Evolutionary conservation across 768 basidiomycete genomes (phyloP).

Genomic region (Hypholoma sublateritium): DNA sequence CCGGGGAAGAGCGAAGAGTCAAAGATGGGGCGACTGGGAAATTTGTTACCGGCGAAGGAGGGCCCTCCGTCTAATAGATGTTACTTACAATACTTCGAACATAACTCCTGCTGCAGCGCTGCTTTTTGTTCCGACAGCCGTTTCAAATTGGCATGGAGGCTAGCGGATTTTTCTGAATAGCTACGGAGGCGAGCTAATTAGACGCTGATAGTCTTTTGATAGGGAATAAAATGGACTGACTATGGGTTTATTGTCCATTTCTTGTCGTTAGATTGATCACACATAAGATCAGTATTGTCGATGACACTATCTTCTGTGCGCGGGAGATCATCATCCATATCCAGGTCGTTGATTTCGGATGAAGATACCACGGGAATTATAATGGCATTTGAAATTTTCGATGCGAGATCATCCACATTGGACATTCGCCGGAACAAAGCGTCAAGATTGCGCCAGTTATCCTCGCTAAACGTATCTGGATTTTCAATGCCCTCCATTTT

Average conservation of each 20-base stretch:
- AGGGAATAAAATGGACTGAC: constrained; percentile 31
- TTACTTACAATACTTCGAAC: constrained; percentile 49
- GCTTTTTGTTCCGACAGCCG: constrained; percentile 45
- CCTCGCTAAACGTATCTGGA: constrained; percentile 18
- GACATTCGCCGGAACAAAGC: constrained; percentile 52
- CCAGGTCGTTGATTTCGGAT: constrained; percentile 8
- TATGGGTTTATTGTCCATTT: constrained; percentile 64
- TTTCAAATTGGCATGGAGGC: constrained; percentile 48
- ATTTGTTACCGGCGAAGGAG: not conserved
- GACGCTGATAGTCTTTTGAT: not conserved
- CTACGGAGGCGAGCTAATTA: constrained; percentile 31
- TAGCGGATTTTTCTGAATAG: constrained; percentile 55
- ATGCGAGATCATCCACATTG: constrained; percentile 50
- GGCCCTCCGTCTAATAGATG: not conserved
- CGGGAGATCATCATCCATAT: constrained; percentile 8
- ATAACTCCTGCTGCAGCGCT: constrained; percentile 54
- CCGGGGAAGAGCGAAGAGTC: constrained; percentile 66
- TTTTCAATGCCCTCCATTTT: constrained; percentile 43
- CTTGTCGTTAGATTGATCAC: constrained; percentile 19
- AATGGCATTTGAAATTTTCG: constrained; percentile 54
- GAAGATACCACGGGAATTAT: constrained; percentile 15
- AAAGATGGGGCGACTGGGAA: constrained; percentile 68
- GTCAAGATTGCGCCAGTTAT: constrained; percentile 59
- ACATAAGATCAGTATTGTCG: constrained; percentile 1
- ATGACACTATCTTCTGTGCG: constrained; percentile 1